Conservation (phyloP, 257 asterid species). For the Sherardia arvensis region DNA sequence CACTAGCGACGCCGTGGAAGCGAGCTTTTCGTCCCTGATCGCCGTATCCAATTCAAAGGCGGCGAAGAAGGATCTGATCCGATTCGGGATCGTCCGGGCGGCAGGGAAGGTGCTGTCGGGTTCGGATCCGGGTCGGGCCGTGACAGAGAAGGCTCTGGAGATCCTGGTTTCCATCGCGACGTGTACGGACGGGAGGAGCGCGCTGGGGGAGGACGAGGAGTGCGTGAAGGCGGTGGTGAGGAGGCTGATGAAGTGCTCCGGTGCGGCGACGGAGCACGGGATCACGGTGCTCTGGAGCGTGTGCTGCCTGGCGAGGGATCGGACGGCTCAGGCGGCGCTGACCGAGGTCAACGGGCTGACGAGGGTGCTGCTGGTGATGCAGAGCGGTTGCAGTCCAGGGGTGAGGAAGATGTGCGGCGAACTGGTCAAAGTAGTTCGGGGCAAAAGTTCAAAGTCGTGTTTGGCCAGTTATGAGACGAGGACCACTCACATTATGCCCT, state of each 20-base stretch:
- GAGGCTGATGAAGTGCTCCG: constrained; percentile 67
- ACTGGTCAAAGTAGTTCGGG: constrained; percentile 74
- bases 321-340: constrained; percentile 43
- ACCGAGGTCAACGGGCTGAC: constrained; percentile 54
- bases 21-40: constrained; percentile 47
- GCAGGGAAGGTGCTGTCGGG: constrained; percentile 38
- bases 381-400: constrained; percentile 50
- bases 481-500: constrained; percentile 86
- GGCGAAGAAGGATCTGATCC: constrained; percentile 61
- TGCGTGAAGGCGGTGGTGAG: constrained; percentile 57
- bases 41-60: constrained; percentile 42
- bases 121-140: constrained; percentile 22
- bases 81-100: constrained; percentile 49
- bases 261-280: constrained; percentile 75
- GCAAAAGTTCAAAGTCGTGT: constrained; percentile 49
- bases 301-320: constrained; percentile 57
- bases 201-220: constrained; percentile 41
- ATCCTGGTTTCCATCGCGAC: constrained; percentile 46
- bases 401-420: constrained; percentile 66
- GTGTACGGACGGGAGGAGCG: constrained; percentile 74
- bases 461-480: constrained; percentile 73
- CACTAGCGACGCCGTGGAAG: constrained; percentile 23
- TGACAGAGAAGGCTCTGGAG: constrained; percentile 39
- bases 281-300: constrained; percentile 81
- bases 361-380: constrained; percentile 82